Percentiles rank a stretch among this genome's conserved stretches.
phyloP scores from a whole-genome alignment of 2,329 filamentous ascomycete species.

The Grosmannia penicillata region DNA sequence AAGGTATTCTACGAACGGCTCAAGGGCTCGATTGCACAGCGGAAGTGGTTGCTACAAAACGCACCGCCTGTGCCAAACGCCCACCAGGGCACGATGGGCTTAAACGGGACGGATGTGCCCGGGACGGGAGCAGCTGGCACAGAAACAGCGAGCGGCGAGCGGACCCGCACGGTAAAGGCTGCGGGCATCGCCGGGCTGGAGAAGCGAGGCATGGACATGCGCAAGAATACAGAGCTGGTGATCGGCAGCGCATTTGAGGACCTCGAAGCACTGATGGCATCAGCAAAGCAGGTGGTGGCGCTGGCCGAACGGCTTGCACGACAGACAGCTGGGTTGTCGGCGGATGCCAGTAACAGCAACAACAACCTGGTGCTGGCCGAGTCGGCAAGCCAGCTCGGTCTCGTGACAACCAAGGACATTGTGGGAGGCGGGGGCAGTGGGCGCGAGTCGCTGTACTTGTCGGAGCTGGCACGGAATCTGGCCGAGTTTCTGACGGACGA shows the following conservation, averaged over 20 bases:
- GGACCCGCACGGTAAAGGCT: constrained; percentile 34
- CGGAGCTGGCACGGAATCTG: constrained; percentile 68
- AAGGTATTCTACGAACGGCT: constrained; percentile 82
- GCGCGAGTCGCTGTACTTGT: constrained; percentile 74
- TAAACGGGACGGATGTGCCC: no score
- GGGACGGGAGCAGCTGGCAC: no score
- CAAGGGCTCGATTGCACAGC: constrained; percentile 75
- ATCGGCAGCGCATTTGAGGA: constrained; percentile 94
- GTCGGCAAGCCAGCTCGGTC: constrained; percentile 68
- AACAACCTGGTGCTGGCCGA: constrained; percentile 61
- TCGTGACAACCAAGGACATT: constrained; percentile 93
- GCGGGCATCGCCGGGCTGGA: constrained; percentile 90
- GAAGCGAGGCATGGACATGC: constrained; percentile 65
- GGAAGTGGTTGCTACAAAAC: constrained; percentile 87
- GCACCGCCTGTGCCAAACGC: constrained; percentile 74
- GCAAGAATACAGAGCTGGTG: constrained; percentile 83
- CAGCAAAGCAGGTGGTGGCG: constrained; percentile 88
- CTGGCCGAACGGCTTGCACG: constrained; percentile 77
- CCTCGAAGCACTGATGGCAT: constrained; percentile 91
- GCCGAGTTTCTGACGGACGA: constrained; percentile 87
- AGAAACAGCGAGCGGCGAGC: constrained; percentile 5
- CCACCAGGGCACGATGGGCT: constrained; percentile 14
- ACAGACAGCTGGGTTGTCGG: constrained; percentile 31
- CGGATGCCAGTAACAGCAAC: constrained; percentile 39
- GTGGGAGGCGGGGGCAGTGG: constrained; percentile 42